phyloP scores from a whole-genome alignment of 2,329 filamentous ascomycete species.

The Thelonectria discophora region DNA sequence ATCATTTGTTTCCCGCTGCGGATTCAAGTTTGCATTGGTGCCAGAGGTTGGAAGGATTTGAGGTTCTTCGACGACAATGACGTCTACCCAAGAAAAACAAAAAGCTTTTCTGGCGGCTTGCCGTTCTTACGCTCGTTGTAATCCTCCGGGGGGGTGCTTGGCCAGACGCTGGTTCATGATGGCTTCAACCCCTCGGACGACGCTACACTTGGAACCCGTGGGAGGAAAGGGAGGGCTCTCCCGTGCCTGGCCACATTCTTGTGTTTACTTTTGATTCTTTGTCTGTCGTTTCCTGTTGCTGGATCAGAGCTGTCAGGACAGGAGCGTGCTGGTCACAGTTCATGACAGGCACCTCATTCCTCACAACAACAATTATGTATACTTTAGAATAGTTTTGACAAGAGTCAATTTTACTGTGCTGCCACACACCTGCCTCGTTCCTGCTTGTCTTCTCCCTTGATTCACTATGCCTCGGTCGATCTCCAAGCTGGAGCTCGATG shows the following conservation, averaged over 20 bases:
- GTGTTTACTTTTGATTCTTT: constrained; percentile 50
- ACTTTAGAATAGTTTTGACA: constrained; percentile 37
- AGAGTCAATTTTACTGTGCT: constrained; percentile 41
- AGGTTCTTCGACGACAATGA: constrained; percentile 41
- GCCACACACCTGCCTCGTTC: constrained; percentile 23
- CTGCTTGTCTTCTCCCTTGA: too few relatives aligned
- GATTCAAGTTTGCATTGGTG: constrained; percentile 30
- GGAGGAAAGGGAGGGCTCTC: constrained; percentile 16
- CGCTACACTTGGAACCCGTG: constrained; percentile 42
- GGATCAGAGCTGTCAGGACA: constrained; percentile 40
- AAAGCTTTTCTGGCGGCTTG: constrained; percentile 43
- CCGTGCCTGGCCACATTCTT: constrained; percentile 45
- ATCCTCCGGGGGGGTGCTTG: constrained; percentile 52
- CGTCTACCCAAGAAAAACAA: constrained; percentile 30
- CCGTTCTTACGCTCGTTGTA: constrained; percentile 64
- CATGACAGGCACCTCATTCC: constrained; percentile 39
- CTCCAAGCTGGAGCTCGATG: not conserved
- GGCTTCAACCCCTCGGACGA: constrained; percentile 43
- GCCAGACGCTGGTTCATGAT: constrained; percentile 50
- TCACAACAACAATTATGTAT: constrained; percentile 40
- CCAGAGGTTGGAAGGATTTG: constrained; percentile 27
- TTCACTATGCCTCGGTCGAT: not conserved
- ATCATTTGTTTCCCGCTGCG: constrained; percentile 30
- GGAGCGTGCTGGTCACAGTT: constrained; percentile 46
- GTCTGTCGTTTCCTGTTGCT: constrained; percentile 44